Evolutionary conservation across 1,284 basidiomycete genomes (phyloP).

Genomic region (Bondarzewia mesenterica): DNA sequence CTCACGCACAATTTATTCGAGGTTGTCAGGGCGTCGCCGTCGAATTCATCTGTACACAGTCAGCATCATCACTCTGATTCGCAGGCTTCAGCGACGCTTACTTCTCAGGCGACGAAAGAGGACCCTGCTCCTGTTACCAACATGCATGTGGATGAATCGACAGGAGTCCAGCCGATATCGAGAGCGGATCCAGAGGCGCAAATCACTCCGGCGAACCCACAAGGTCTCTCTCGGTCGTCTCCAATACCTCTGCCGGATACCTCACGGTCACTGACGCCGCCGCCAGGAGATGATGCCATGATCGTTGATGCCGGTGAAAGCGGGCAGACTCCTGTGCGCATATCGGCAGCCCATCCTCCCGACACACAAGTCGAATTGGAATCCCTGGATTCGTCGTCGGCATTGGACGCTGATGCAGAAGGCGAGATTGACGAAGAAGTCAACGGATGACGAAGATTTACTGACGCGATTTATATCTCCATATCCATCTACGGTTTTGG

Average conservation of each 20-base stretch:
- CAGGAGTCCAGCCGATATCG: too few relatives aligned
- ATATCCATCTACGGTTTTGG: too few relatives aligned
- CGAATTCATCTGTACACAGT: too few relatives aligned
- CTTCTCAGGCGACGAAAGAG: too few relatives aligned
- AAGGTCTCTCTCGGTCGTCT: background rate
- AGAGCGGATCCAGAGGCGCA: background rate
- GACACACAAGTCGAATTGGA: background rate
- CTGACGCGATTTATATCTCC: too few relatives aligned
- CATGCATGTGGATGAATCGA: too few relatives aligned
- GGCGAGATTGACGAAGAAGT: background rate
- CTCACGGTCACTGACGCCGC: background rate
- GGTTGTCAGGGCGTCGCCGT: too few relatives aligned
- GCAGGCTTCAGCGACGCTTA: too few relatives aligned
- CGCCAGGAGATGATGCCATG: background rate
- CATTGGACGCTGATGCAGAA: background rate
- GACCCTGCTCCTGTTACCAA: too few relatives aligned
- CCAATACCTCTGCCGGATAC: background rate
- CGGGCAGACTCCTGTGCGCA: background rate
- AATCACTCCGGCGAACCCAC: background rate
- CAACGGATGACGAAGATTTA: too few relatives aligned
- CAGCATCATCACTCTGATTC: too few relatives aligned
- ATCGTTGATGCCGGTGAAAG: background rate
- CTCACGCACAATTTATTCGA: background rate
- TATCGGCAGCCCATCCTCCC: too few relatives aligned
- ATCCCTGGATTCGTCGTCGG: background rate